phyloP scores from a whole-genome alignment of 78 protist genomes.

The Bigelowiella natans region DNA sequence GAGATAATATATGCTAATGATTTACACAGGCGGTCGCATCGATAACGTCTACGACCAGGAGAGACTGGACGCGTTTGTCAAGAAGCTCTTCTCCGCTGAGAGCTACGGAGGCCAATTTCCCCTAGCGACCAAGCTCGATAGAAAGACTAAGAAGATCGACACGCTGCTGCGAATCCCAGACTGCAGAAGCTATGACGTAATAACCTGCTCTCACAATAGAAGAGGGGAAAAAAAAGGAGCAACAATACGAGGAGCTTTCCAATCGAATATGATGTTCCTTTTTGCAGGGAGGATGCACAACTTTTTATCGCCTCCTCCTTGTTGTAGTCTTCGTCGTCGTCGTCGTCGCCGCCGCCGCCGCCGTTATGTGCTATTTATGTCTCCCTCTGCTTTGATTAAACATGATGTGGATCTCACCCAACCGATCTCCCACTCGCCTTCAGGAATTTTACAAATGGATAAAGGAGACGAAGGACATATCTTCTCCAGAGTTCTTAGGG shows the following conservation, averaged over 20 bases:
- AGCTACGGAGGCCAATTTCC: constrained; percentile 3
- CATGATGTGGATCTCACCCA: not conserved
- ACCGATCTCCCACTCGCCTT: not conserved
- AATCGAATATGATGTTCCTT: too few relatives aligned
- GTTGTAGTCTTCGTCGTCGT: too few relatives aligned
- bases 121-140: not conserved
- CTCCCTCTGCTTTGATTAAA: too few relatives aligned
- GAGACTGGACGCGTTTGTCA: constrained; percentile 58
- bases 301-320: too few relatives aligned
- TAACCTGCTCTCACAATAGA: too few relatives aligned
- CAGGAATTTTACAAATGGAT: not conserved
- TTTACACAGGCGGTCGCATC: constrained; percentile 68
- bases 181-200: not conserved
- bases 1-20: constrained; percentile 42
- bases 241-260: too few relatives aligned
- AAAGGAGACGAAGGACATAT: not conserved
- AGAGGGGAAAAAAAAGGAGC: too few relatives aligned
- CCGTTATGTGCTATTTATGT: too few relatives aligned
- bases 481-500: not conserved
- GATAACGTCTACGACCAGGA: constrained; percentile 85
- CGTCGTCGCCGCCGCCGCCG: too few relatives aligned
- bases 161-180: not conserved
- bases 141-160: not conserved
- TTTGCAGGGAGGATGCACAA: too few relatives aligned
- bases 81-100: constrained; percentile 43